phyloP scores from a whole-genome alignment of 2,329 filamentous ascomycete genomes.

The Aspergillus ochraceoroseus region DNA sequence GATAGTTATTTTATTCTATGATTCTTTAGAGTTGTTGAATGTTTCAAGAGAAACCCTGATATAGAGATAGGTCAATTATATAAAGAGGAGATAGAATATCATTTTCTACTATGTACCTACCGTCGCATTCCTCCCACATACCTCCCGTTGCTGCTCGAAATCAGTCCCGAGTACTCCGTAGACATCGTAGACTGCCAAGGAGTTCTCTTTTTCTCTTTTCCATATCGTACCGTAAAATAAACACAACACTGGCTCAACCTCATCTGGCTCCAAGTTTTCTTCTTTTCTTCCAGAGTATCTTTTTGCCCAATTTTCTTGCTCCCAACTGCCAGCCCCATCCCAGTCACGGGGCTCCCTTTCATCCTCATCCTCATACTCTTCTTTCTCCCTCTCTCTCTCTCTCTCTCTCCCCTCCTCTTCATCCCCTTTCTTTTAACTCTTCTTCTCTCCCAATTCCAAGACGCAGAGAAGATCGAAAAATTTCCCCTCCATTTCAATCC shows the following conservation, averaged over 20 bases:
- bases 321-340: constrained; percentile 19
- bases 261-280: background rate
- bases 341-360: constrained; percentile 18
- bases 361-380: constrained; percentile 25
- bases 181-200: too few relatives aligned
- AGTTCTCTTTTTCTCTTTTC: too few relatives aligned
- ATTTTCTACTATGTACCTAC: too few relatives aligned
- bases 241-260: constrained; percentile 23
- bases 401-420: constrained; percentile 15
- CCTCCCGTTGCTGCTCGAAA: too few relatives aligned
- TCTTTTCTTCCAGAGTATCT: constrained; percentile 14
- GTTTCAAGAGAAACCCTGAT: too few relatives aligned
- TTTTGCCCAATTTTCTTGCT: constrained; percentile 11
- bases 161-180: too few relatives aligned
- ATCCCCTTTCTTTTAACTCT: constrained; percentile 9
- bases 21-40: too few relatives aligned
- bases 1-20: too few relatives aligned
- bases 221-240: too few relatives aligned
- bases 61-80: too few relatives aligned
- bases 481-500: background rate
- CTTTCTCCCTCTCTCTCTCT: constrained; percentile 21
- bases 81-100: too few relatives aligned
- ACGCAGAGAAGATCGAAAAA: constrained; percentile 8
- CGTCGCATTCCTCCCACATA: too few relatives aligned
- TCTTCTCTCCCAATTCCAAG: constrained; percentile 7